Conservation (phyloP, 2,329 filamentous ascomycete genomes). For the Bipolaris bicolor region DNA sequence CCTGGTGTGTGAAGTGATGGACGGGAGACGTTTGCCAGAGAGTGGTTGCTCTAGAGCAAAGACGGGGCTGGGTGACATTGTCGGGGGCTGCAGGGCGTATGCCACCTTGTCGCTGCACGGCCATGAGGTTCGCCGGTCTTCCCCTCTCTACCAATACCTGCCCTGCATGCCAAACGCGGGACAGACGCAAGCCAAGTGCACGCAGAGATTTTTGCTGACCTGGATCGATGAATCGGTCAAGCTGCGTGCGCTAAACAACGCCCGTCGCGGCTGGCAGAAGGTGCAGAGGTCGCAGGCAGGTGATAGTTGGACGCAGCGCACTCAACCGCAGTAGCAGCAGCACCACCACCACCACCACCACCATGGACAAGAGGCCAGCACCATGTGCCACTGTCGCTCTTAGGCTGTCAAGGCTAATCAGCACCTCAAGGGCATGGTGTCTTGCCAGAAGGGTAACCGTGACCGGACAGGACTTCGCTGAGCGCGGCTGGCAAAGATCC, state of each 20-base stretch:
- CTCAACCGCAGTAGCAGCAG: neutral
- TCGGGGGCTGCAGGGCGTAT: constrained; percentile 22
- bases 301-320: neutral
- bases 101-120: constrained; percentile 15
- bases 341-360: neutral
- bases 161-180: constrained; percentile 13
- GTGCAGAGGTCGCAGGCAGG: constrained; percentile 3
- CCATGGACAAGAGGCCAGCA: neutral
- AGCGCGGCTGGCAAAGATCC: constrained; percentile 16
- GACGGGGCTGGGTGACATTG: constrained; percentile 20
- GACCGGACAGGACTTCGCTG: constrained; percentile 7
- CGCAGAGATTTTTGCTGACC: constrained; percentile 16
- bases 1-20: neutral
- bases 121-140: constrained; percentile 13
- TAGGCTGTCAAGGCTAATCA: constrained; percentile 1
- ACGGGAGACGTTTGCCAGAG: neutral
- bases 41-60: neutral
- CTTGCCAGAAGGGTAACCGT: neutral
- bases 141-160: constrained; percentile 1
- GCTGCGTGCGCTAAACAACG: constrained; percentile 5
- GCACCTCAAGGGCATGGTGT: neutral
- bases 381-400: neutral
- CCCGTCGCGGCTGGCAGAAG: constrained; percentile 2
- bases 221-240: constrained; percentile 4
- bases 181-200: constrained; percentile 10